phyloP scores from a whole-genome alignment of 1,284 basidiomycete species.

The Leccinum pachyderme region DNA sequence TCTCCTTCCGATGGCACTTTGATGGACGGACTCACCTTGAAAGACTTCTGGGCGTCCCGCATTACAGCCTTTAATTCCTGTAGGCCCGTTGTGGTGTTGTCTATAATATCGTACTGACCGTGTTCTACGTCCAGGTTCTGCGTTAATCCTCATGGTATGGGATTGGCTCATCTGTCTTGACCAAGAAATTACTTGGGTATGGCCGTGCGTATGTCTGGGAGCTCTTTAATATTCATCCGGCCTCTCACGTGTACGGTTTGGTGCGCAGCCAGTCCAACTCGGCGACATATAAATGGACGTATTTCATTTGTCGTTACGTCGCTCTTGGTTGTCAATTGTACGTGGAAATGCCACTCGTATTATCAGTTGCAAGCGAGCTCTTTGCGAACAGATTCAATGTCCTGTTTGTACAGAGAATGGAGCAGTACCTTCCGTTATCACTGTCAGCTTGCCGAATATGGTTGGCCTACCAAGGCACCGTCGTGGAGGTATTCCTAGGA shows the following conservation, averaged over 20 bases:
- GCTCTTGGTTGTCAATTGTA: conserved; percentile 11
- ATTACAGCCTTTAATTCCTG: conserved; percentile 13
- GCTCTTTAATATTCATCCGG: background rate
- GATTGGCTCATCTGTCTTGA: conserved; percentile 15
- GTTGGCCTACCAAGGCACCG: conserved; percentile 13
- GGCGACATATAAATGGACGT: conserved; percentile 9
- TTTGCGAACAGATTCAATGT: conserved; percentile 2
- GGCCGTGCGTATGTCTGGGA: conserved; percentile 5
- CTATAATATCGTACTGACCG: background rate
- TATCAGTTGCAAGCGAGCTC: background rate
- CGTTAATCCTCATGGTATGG: conserved; percentile 8
- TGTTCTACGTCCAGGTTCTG: conserved; percentile 2
- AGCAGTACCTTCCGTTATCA: conserved; percentile 3
- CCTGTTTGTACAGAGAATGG: conserved; percentile 10
- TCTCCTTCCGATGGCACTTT: background rate
- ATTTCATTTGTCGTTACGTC: conserved; percentile 11
- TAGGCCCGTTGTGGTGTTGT: background rate
- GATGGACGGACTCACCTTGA: conserved; percentile 4
- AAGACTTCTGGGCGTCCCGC: conserved; percentile 11
- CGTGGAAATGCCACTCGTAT: background rate
- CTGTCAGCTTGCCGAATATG: conserved; percentile 8
- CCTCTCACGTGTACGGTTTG: background rate
- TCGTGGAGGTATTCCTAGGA: conserved; percentile 5
- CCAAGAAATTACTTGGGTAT: conserved; percentile 14
- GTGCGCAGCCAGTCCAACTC: conserved; percentile 3